Evolutionary conservation across 805 yeast species (phyloP), one percentile per base, ranked within the genome.

Genomic region (Spencermartinsiella europaea): DNA sequence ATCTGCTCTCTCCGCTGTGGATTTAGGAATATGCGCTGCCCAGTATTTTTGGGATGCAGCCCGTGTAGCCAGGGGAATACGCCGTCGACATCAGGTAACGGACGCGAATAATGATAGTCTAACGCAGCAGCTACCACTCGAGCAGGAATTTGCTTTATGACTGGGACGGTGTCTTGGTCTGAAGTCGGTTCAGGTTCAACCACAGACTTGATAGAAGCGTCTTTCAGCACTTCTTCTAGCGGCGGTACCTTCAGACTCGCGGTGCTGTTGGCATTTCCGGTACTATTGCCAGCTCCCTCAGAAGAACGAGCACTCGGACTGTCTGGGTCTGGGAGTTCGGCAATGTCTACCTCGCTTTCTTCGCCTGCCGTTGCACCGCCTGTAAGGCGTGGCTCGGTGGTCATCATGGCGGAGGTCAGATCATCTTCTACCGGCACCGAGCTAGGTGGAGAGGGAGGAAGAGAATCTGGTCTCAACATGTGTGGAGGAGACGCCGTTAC

Each of bases 61-160:
- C 95, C 93, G 62, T 90, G 96, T 21, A 87, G 70, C 96, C 96
- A 89, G 0, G 97, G 97, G 57, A 89, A 90, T 74, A 90, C 77
- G 8, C 59, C 59, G 20, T 72, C 75, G 16, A 90, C 82, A 2
- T 76, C 76, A 0, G 96, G 95, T 35, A 82, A 59, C 2, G 70
- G 67, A 10, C 52, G 43, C 20, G 61, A 55, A 35, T 60, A 57
- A 28, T 56, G 58, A 17, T 48, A 34, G 42, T 57, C 59, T 14
- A 66, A 43, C 3, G 65, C 62, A 8, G 37, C 38, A 3, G 52
- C 50, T 33, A 55, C 38, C n/a, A 40, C 38, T 5, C 34, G 21
- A 34, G 54, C 48, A 2, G 53, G 38, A n/a, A 55, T 50, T 33
- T 36, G 22, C 17, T 46, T 43, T 2, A 51, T 34, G n/a, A n/a